phyloP scores from a whole-genome alignment of 1,284 basidiomycete genomes.

The Microstroma glucosiphilum region DNA sequence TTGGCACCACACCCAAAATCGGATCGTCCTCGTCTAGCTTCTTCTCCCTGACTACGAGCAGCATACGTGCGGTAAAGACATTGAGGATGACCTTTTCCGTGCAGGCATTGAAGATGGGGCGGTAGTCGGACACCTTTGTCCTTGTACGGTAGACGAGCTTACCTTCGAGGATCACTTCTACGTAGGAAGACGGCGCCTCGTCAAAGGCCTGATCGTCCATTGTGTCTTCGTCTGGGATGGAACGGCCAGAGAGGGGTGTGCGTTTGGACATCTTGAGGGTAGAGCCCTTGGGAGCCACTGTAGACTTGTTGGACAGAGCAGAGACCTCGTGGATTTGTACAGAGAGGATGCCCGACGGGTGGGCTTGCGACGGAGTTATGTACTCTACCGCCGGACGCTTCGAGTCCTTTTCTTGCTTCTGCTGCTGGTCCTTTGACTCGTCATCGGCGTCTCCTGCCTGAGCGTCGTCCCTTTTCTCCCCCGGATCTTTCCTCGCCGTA shows the following conservation, averaged over 20 bases:
- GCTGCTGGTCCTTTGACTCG: background rate
- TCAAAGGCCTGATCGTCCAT: background rate
- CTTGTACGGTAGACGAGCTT: slow-evolving; percentile 7
- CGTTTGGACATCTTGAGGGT: background rate
- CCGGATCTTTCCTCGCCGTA: background rate
- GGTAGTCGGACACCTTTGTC: slow-evolving; percentile 10
- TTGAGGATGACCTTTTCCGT: slow-evolving; percentile 10
- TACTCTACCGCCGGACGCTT: slow-evolving; percentile 2
- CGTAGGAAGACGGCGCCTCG: slow-evolving; percentile 11
- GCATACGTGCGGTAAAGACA: background rate
- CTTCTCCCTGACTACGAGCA: slow-evolving; percentile 11
- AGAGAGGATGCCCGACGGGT: slow-evolving; percentile 8
- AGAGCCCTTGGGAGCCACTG: background rate
- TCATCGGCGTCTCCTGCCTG: background rate
- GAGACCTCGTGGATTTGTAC: slow-evolving; percentile 7
- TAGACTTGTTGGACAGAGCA: slow-evolving; percentile 7
- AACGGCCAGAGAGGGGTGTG: background rate
- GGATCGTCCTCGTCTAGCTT: slow-evolving; percentile 5
- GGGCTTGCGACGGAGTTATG: background rate
- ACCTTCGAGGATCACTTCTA: slow-evolving; percentile 8
- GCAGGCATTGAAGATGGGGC: slow-evolving; percentile 10
- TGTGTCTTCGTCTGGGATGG: slow-evolving; percentile 7
- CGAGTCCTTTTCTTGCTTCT: background rate
- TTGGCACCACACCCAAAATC: slow-evolving; percentile 9
- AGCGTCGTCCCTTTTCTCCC: background rate